A percentile compares a stretch with the other conserved stretches of the same genome.
These are phyloP conservation scores for Zangia roseola DNA, from an alignment of 768 basidiomycete genomes.

Conservation along the genomic window DNA sequence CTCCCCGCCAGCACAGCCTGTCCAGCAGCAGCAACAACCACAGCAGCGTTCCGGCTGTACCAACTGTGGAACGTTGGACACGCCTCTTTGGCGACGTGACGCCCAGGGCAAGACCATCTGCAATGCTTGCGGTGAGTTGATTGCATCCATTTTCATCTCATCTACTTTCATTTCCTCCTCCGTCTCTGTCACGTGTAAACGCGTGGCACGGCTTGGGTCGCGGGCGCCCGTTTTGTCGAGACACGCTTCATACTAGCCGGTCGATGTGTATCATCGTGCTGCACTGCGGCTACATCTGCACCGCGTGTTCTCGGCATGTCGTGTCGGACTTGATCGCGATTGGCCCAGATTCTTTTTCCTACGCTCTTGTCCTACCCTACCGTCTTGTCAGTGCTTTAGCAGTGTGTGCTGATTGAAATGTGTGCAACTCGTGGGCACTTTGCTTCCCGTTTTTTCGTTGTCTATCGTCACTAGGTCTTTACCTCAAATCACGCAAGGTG, in stretches of 20 bases:
- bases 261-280: conserved; percentile 35
- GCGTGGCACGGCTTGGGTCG: conserved; percentile 31
- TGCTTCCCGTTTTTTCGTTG: conserved; percentile 33
- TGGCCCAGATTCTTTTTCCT: conserved; percentile 33
- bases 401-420: conserved; percentile 41
- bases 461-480: conserved; percentile 60
- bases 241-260: conserved; percentile 28
- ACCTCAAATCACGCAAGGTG: conserved; percentile 80
- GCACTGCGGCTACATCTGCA: conserved; percentile 30
- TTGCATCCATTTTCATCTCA: conserved; percentile 31
- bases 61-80: conserved; percentile 75
- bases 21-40: conserved; percentile 19
- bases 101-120: conserved; percentile 80
- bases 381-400: conserved; percentile 35
- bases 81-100: conserved; percentile 85
- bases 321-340: conserved; percentile 34
- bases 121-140: conserved; percentile 83
- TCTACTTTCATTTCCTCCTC: conserved; percentile 34
- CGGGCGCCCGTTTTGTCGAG: conserved; percentile 31
- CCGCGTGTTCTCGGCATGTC: conserved; percentile 37
- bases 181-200: conserved; percentile 40
- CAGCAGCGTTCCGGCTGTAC: conserved; percentile 50
- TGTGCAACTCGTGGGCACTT: conserved; percentile 37
- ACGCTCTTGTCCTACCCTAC: conserved; percentile 31
- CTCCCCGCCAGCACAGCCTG: conserved; percentile 24